Percentiles rank a stretch among this genome's conserved stretches.
Conservation (phyloP, 352 stramenopile species). For the Globisporangium paddicum region DNA sequence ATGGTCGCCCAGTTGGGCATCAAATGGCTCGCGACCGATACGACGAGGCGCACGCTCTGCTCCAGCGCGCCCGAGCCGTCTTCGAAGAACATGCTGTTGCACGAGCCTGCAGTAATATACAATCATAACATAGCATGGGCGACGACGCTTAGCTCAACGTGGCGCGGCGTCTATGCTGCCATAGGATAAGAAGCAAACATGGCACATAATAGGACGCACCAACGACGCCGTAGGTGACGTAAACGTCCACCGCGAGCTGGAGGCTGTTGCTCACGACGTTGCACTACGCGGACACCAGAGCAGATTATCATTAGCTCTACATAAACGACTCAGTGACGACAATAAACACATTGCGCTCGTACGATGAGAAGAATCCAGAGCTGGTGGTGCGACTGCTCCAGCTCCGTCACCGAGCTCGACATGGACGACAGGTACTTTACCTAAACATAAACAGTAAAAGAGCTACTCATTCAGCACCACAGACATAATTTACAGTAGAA, state of each 20-base stretch:
- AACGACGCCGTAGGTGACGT: conserved; percentile 45
- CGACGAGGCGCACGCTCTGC: conserved; percentile 43
- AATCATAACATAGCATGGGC: neutral
- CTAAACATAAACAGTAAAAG: conserved; percentile 5
- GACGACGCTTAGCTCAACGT: conserved; percentile 2
- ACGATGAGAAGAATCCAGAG: conserved; percentile 66
- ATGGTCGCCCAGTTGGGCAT: conserved; percentile 61
- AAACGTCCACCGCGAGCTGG: conserved; percentile 56
- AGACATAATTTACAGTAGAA: too few species aligned
- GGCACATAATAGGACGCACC: conserved; percentile 21
- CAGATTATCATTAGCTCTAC: neutral
- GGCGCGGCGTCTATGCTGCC: conserved; percentile 9
- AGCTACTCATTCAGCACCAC: neutral
- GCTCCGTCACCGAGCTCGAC: conserved; percentile 30
- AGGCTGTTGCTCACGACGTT: conserved; percentile 58
- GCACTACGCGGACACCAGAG: conserved; percentile 24
- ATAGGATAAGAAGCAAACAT: neutral
- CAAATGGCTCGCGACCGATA: conserved; percentile 50
- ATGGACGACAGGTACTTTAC: conserved; percentile 32
- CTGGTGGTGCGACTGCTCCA: conserved; percentile 66
- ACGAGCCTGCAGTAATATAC: conserved; percentile 24
- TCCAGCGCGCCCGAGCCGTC: conserved; percentile 50
- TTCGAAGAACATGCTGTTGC: conserved; percentile 70
- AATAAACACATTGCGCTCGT: conserved; percentile 9
- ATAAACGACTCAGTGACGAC: neutral